Base-by-base conservation (phyloP, 2,329 filamentous ascomycete genomes). In the Pseudocercospora macadamiae region DNA sequence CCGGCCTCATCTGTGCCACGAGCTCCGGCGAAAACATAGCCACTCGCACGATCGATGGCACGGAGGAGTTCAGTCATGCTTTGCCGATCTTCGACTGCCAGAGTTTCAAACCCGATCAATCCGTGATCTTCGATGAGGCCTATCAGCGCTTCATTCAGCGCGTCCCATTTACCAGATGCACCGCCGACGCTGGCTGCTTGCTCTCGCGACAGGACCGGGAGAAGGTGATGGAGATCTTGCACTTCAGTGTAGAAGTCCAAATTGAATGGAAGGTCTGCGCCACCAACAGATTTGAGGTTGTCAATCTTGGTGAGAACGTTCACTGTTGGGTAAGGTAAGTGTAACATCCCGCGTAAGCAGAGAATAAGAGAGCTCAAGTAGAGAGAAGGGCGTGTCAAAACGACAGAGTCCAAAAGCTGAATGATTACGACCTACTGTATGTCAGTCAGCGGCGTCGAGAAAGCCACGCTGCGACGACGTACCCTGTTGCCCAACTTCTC, bases 301-400 rank as follows among this genome's bases (percentile, higher is more conserved):
- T 99, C 95, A 77, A 99, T 96, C 78, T 99, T 99, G 58, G 93
- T 97, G 23, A 99, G 84, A 62, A 99, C 90, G 71, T 99, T 99
- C 66, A 99, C 82, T 25, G 97, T 91, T 0, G 95, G 92, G 62
- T 97, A 89, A 71, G 97, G 95, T 84, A 99, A 93, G 77, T 97
- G 95, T 54, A 99, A 86, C 93, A 99, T 99, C 68, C 91, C 93
- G 65, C 95, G 89, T 64, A 99, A 86, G 55, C 92, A 93, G 21
- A 99, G 87, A 57, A 99, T 87, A 57, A 99, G 83, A 12, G 96
- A 95, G 66, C 93, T 96, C 60, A 99, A 89, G 76, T 97, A 99
- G 61, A 97, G 85, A 2, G 93, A 97, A 0, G 95, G 95, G 60
- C 96, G 87, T 0, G 93, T 96, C 25, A 97, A 83, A 73, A 91